Evolutionary conservation across 2,329 filamentous ascomycete genomes (phyloP), one percentile per base, ranked within the genome.

Genomic region (Colletotrichum neosansevieriae): DNA sequence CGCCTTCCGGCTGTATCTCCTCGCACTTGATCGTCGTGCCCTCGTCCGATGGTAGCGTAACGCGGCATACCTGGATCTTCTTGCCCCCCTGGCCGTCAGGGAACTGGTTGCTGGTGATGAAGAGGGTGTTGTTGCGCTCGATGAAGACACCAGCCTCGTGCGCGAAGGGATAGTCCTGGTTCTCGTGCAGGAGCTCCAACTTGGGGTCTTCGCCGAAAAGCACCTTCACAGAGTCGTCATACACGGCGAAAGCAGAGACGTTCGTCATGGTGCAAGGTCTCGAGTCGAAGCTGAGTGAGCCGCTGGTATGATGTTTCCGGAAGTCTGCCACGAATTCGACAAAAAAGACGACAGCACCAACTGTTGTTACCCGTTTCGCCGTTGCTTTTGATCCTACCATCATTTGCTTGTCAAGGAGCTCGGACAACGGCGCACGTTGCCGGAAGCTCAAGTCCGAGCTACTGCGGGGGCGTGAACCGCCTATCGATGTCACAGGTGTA

Each of bases 131-230:
- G 6, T 73, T 64, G n/a, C 72, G 61, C 11, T 72, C 72, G 6
- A 79, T 74, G 64, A 76, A 79, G 7, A 79, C 77, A 1, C 77
- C 76, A 0, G 84, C 84, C 73, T 86, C 84, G 69, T 86, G 84
- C 1, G 83, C 84, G 58, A 86, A 85, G 0, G 83, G 80, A 45
- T 83, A 80, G 3, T 74, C 72, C 36, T 75, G 71, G 56, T 80
- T 78, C 66, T 82, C 76, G 29, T 77, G 71, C 3, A 84, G 71
- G 2, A 82, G 67, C 12, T 82, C 75, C 1, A 84, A 67, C 11
- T 70, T 74, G 4, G 81, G 80, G 3, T 66, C 62, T 4, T 66
- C n/a, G 2, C 82, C 82, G 29, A 80, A 74, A 15, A 83, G 74
- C 19, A 65, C 21, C 3, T 58, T 57, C 15, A 64, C 61, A 32